phyloP scores from a whole-genome alignment of 305 asterid species.

The Fraxinus xanthoxyloides region DNA sequence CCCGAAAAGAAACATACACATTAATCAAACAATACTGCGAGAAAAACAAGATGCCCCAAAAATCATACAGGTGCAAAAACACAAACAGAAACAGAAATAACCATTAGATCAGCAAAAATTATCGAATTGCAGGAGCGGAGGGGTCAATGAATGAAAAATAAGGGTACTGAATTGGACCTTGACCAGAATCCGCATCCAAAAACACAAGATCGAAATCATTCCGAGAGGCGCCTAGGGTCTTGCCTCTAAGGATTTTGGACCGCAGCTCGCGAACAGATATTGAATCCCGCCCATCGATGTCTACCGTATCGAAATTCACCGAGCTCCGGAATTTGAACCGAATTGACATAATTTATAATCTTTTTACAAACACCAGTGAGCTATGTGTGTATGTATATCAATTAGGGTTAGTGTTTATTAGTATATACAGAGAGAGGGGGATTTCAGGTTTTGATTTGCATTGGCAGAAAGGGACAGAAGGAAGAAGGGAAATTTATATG shows the following conservation, averaged over 20 bases:
- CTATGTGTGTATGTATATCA: neutral
- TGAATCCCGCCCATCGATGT: slow-evolving; percentile 38
- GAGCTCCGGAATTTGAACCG: slow-evolving; percentile 57
- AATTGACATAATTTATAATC: slow-evolving; percentile 33
- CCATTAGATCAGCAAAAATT: neutral
- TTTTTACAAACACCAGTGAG: neutral
- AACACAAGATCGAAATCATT: slow-evolving; percentile 55
- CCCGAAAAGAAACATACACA: neutral
- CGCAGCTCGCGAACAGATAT: slow-evolving; percentile 45
- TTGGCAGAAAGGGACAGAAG: neutral
- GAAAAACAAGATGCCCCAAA: neutral
- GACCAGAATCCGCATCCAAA: slow-evolving; percentile 45
- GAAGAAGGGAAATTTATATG: neutral
- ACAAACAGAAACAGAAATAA: neutral
- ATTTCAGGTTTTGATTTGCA: neutral
- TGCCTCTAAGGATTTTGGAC: slow-evolving; percentile 36
- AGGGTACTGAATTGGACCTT: slow-evolving; percentile 28
- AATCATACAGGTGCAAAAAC: neutral
- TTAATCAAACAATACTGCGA: neutral
- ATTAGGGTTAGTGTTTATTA: neutral
- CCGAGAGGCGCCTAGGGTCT: slow-evolving; percentile 19
- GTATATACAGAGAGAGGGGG: too few relatives aligned
- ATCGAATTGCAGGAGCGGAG: neutral
- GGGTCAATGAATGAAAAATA: neutral
- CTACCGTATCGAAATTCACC: slow-evolving; percentile 40